A percentile compares a stretch with the other conserved stretches of the same genome.
Evolutionary conservation across 163 green algal genomes (phyloP).

Genomic region (Prototheca stagnorum): DNA sequence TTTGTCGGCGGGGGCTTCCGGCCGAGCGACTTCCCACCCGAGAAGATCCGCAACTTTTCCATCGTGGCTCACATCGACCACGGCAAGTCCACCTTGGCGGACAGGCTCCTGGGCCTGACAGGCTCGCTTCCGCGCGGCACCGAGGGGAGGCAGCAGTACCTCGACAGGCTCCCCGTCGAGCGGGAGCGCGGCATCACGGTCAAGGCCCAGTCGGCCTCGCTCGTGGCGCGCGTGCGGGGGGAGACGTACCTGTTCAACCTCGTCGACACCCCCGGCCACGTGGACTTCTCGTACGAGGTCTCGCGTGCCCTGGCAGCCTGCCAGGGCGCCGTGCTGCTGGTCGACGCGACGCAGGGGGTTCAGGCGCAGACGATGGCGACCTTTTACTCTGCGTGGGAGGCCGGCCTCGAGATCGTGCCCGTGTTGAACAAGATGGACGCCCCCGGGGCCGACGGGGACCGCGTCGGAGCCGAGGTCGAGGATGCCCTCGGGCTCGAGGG

Average conservation of each 20-base stretch:
- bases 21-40: conserved; percentile 26
- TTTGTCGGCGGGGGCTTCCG: conserved; percentile 17
- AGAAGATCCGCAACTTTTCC: conserved; percentile 82
- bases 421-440: conserved; percentile 98
- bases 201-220: conserved; percentile 61
- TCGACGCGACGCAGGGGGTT: conserved; percentile 81
- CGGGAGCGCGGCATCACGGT: conserved; percentile 94
- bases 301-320: conserved; percentile 79
- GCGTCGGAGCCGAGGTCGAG: conserved; percentile 47
- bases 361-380: conserved; percentile 95
- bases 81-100: conserved; percentile 89
- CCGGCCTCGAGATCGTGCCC: conserved; percentile 86
- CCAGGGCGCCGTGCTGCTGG: conserved; percentile 85
- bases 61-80: conserved; percentile 98
- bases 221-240: conserved; percentile 28
- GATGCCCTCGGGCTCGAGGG: conserved; percentile 32
- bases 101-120: conserved; percentile 80
- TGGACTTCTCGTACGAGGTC: conserved; percentile 93
- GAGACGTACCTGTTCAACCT: conserved; percentile 81
- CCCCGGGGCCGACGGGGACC: conserved; percentile 33
- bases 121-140: conserved; percentile 39
- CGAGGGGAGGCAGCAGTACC: conserved; percentile 65
- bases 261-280: conserved; percentile 71
- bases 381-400: conserved; percentile 90
- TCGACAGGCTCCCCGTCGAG: conserved; percentile 77